Conservation (phyloP, 805 yeast genomes). For the Lipomyces mesembrius region DNA sequence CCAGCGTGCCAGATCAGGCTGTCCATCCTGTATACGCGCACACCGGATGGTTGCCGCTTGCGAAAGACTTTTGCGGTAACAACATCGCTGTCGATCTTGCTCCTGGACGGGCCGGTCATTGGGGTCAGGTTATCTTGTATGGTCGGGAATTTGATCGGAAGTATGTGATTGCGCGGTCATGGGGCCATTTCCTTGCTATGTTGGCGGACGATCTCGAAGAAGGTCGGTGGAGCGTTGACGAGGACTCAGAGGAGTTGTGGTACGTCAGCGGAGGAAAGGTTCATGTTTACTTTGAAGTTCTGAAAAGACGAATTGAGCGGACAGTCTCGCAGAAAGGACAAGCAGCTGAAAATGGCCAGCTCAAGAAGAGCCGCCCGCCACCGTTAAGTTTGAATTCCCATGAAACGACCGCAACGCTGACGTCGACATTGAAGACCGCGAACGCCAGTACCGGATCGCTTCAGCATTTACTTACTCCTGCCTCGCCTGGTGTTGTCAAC, state of each 20-base stretch:
- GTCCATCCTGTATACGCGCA: slow-evolving; percentile 83
- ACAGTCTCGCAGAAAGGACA: slow-evolving; percentile 8
- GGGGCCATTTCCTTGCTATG: slow-evolving; percentile 83
- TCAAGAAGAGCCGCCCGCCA: slow-evolving; percentile 12
- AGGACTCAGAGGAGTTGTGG: slow-evolving; percentile 56
- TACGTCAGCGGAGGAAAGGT: slow-evolving; percentile 71
- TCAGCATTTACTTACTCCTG: slow-evolving; percentile 15
- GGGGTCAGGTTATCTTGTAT: slow-evolving; percentile 91
- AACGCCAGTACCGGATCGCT: slow-evolving; percentile 17
- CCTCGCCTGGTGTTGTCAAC: slow-evolving; percentile 22
- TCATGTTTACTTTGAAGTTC: slow-evolving; percentile 64
- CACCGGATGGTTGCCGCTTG: slow-evolving; percentile 87
- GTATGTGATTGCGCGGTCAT: slow-evolving; percentile 80
- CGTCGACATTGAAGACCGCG: slow-evolving; percentile 2
- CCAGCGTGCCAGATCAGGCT: slow-evolving; percentile 76
- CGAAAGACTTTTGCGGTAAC: slow-evolving; percentile 88
- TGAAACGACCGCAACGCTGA: slow-evolving; percentile 11
- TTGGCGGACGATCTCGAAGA: slow-evolving; percentile 86
- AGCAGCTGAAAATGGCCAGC: not conserved
- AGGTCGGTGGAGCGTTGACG: slow-evolving; percentile 77
- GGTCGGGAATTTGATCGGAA: slow-evolving; percentile 95
- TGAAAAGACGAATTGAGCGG: slow-evolving; percentile 53
- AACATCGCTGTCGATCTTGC: slow-evolving; percentile 88
- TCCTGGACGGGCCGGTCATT: slow-evolving; percentile 74
- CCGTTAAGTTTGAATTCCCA: slow-evolving; percentile 14